phyloP scores from a whole-genome alignment of 2,329 filamentous ascomycete genomes.

The Penicillium capsulatum region DNA sequence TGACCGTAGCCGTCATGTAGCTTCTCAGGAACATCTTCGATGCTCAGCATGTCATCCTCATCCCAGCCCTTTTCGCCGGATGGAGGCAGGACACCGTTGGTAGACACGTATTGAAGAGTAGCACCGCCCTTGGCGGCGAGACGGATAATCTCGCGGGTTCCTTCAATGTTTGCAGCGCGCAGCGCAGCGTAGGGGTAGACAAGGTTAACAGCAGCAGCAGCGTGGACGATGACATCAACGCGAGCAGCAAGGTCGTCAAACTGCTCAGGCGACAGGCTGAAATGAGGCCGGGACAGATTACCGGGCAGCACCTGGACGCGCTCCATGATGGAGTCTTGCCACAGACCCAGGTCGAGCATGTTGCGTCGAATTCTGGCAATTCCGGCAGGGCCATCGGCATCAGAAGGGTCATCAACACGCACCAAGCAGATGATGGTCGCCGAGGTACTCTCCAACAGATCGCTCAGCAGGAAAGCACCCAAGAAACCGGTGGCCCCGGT shows the following conservation, averaged over 20 bases:
- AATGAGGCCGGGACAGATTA: slow-evolving; percentile 63
- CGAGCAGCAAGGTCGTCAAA: slow-evolving; percentile 63
- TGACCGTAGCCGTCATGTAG: slow-evolving; percentile 71
- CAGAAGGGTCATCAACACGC: slow-evolving; percentile 63
- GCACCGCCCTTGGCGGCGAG: slow-evolving; percentile 64
- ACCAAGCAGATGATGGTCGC: slow-evolving; percentile 70
- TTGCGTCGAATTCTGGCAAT: slow-evolving; percentile 71
- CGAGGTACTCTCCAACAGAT: slow-evolving; percentile 63
- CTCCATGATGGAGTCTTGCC: slow-evolving; percentile 72
- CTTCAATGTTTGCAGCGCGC: slow-evolving; percentile 69
- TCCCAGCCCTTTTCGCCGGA: slow-evolving; percentile 63
- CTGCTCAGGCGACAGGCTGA: slow-evolving; percentile 62
- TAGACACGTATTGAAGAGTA: slow-evolving; percentile 74
- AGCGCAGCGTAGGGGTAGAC: slow-evolving; percentile 78
- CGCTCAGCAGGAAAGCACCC: slow-evolving; percentile 68
- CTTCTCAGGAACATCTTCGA: slow-evolving; percentile 65
- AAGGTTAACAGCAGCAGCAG: slow-evolving; percentile 72
- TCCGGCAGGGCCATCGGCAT: slow-evolving; percentile 61
- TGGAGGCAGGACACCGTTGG: slow-evolving; percentile 72
- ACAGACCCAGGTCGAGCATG: slow-evolving; percentile 71
- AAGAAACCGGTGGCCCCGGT: slow-evolving; percentile 74
- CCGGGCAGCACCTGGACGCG: slow-evolving; percentile 71
- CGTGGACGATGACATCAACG: slow-evolving; percentile 71
- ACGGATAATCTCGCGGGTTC: slow-evolving; percentile 70
- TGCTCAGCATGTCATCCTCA: slow-evolving; percentile 63